Conservation (phyloP, 306 rosid genomes). For the Lathyrus aphaca region DNA sequence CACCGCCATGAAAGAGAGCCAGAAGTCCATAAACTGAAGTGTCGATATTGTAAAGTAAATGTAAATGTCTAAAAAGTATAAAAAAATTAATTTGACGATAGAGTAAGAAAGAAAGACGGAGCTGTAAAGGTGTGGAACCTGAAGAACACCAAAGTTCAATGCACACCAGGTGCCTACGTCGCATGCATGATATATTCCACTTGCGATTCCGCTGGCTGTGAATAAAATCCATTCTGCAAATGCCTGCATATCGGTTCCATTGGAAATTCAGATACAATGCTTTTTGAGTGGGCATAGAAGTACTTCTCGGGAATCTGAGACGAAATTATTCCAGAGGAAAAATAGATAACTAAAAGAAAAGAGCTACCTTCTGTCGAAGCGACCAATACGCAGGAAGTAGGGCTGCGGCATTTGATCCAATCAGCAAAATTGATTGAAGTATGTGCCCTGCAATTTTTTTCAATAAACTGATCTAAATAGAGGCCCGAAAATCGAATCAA, state of each 20-base stretch:
- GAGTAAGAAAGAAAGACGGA: no score
- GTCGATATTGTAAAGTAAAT: conserved; percentile 27
- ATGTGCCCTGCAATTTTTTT: conserved; percentile 62
- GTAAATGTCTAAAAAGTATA: conserved; percentile 24
- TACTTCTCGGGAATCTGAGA: no score
- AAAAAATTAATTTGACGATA: not conserved
- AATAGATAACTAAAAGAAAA: conserved; percentile 13
- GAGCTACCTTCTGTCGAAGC: conserved; percentile 76
- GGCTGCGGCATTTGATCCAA: conserved; percentile 87
- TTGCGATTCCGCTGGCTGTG: conserved; percentile 86
- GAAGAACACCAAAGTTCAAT: conserved; percentile 66
- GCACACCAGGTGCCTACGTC: conserved; percentile 98
- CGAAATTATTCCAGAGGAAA: conserved; percentile 7
- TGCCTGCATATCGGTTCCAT: conserved; percentile 61
- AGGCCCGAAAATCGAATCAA: not conserved
- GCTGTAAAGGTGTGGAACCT: conserved; percentile 57
- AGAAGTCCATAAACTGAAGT: conserved; percentile 96
- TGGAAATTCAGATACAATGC: not conserved
- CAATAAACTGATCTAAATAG: conserved; percentile 16
- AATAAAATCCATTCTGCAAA: conserved; percentile 83
- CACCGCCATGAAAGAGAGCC: conserved; percentile 99
- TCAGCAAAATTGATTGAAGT: conserved; percentile 78
- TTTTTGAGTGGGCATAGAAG: no score
- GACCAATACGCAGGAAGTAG: conserved; percentile 92
- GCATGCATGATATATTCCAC: conserved; percentile 93